Conservation (phyloP, 1,139 yeast species). For the Suhomyces bolitotheri region DNA sequence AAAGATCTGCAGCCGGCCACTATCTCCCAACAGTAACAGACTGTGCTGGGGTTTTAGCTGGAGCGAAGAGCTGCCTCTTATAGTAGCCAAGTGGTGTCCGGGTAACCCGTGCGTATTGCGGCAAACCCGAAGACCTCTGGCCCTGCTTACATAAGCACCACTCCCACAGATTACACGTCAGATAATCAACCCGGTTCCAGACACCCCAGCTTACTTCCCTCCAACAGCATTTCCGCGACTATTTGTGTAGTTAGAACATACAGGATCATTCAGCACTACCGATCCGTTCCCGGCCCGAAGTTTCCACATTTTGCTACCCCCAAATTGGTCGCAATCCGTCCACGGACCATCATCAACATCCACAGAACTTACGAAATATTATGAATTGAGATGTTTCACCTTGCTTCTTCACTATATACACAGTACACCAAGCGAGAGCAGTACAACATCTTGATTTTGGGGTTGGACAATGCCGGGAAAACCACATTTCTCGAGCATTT, state of each 20-base stretch:
- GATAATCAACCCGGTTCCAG: no score
- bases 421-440: conserved; percentile 51
- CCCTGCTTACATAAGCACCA: conserved; percentile 3
- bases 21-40: conserved; percentile 9
- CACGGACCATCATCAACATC: no score
- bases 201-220: no score
- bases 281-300: no score
- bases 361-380: no score
- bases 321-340: no score
- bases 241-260: no score
- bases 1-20: conserved; percentile 5
- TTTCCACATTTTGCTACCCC: no score
- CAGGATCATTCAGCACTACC: no score
- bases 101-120: conserved; percentile 9
- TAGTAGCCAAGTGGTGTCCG: conserved; percentile 5
- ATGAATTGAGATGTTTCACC: conserved; percentile 48
- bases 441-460: conserved; percentile 70
- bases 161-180: no score
- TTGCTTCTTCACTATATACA: conserved; percentile 48
- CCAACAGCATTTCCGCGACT: no score
- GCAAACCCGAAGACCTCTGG: no score
- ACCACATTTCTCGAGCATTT: conserved; percentile 68
- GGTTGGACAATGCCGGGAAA: conserved; percentile 95
- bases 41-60: conserved; percentile 1
- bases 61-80: conserved; percentile 1